Evolutionary conservation across 1,139 yeast genomes (phyloP).

Genomic region (Petasospora rhodanensis): DNA sequence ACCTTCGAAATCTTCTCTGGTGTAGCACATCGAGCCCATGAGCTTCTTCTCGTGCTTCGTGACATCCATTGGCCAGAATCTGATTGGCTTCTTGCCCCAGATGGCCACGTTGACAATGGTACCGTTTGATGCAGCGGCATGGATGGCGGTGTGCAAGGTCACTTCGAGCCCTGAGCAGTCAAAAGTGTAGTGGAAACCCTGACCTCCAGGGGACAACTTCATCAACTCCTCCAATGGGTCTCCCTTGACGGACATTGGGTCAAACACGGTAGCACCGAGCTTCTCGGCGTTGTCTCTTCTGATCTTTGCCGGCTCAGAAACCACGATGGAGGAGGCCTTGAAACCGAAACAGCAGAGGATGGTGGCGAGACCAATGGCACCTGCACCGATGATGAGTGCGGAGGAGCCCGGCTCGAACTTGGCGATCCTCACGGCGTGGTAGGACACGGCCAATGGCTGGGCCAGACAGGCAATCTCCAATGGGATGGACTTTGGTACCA

Average conservation of each 20-base stretch:
- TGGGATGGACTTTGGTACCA: constrained; percentile 44
- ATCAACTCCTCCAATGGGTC: constrained; percentile 33
- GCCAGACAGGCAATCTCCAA: constrained; percentile 50
- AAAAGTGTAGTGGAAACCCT: constrained; percentile 52
- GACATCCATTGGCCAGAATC: constrained; percentile 44
- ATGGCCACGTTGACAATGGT: constrained; percentile 60
- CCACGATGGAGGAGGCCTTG: constrained; percentile 47
- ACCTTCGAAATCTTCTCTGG: constrained; percentile 43
- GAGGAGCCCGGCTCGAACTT: constrained; percentile 40
- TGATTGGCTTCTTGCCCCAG: constrained; percentile 45
- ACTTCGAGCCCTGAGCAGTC: constrained; percentile 60
- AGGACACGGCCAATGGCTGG: constrained; percentile 53
- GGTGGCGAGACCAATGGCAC: constrained; percentile 59
- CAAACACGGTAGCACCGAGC: constrained; percentile 45
- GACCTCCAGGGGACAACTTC: constrained; percentile 39
- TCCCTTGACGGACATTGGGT: constrained; percentile 38
- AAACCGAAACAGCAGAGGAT: constrained; percentile 52
- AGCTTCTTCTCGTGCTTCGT: constrained; percentile 41
- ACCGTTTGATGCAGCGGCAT: constrained; percentile 53
- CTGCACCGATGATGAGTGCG: constrained; percentile 55
- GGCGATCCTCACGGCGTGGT: constrained; percentile 51
- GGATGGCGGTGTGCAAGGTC: constrained; percentile 49
- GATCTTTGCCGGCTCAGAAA: constrained; percentile 54
- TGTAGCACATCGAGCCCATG: constrained; percentile 50
- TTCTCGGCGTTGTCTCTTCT: constrained; percentile 49